These are phyloP conservation scores for Termitomyces eurrhizus DNA, from an alignment of 768 basidiomycete genomes.

Conservation along the genomic window DNA sequence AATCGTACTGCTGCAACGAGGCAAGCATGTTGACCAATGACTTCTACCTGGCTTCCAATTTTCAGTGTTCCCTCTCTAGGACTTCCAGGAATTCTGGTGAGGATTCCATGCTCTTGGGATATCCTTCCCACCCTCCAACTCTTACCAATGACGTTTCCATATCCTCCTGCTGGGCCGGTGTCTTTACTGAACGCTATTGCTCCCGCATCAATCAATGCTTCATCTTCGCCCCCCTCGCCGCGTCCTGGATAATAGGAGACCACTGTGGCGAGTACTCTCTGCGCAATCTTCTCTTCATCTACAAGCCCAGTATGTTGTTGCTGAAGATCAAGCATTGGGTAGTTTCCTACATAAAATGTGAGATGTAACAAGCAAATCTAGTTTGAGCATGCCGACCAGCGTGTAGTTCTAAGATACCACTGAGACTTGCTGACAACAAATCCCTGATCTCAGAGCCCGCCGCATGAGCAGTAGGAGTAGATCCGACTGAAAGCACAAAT, in stretches of 20 bases:
- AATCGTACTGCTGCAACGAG: slow-evolving; percentile 59
- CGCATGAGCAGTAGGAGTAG: slow-evolving; percentile 86
- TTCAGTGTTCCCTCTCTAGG: slow-evolving; percentile 30
- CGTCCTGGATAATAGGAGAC: slow-evolving; percentile 78
- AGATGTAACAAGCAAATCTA: background rate
- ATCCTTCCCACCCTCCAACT: slow-evolving; percentile 63
- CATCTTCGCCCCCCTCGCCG: slow-evolving; percentile 56
- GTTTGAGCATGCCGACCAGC: slow-evolving; percentile 43
- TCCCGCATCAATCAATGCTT: slow-evolving; percentile 80
- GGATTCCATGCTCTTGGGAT: slow-evolving; percentile 77
- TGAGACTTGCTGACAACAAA: slow-evolving; percentile 41
- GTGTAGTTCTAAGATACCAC: slow-evolving; percentile 70
- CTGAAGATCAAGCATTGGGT: slow-evolving; percentile 81
- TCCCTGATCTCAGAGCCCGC: slow-evolving; percentile 51
- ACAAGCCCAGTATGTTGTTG: slow-evolving; percentile 75
- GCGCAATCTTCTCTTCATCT: slow-evolving; percentile 50
- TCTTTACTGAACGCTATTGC: slow-evolving; percentile 88
- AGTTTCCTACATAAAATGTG: slow-evolving; percentile 55
- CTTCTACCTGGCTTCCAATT: slow-evolving; percentile 62
- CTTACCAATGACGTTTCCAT: slow-evolving; percentile 66
- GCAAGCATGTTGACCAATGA: slow-evolving; percentile 86
- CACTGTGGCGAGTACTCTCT: slow-evolving; percentile 67
- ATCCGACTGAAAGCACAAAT: slow-evolving; percentile 77
- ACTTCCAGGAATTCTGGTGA: slow-evolving; percentile 33
- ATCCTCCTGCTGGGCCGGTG: slow-evolving; percentile 67